Evolutionary conservation across 352 stramenopile species (phyloP), one percentile per base, ranked within the genome.

Genomic region (Lagenidium sp.): DNA sequence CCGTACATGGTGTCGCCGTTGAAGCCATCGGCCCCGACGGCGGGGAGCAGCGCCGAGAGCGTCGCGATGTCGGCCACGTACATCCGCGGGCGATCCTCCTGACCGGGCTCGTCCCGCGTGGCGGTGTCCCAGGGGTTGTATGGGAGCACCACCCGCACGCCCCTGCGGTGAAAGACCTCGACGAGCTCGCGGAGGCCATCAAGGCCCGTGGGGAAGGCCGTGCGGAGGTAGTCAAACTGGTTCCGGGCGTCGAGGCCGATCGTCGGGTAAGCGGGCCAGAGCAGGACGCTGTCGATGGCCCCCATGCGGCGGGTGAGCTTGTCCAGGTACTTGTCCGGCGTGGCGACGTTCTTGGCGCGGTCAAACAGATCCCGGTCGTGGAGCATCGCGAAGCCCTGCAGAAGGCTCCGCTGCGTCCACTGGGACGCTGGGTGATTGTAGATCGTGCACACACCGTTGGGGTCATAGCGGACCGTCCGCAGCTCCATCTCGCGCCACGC

Each of bases 1-100:
- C 79, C 82, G 47, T 85, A 91, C 75, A 95, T 90, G 13, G 82
- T 95, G 62, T 95, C 82, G 7, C 79, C 82, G 44, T 95, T 95
- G 46, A 95, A 85, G 16, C 70, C 82, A 36, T 95, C 82, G 16
- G 67, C 74, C 16, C 65, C 50, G 5, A 77, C 44, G 31, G 61
- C 54, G 0, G 53, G 37, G 0, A 88, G 15, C 16, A 85, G 38
- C 23, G 58, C 38, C 13, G 60, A 46, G 36, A 91, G 50, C 20
- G 51, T 78, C 4, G 53, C 44, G n/a, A 89, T 78, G 41, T 93
- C 80, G 8, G 75, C 77, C 21, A 32, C 58, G 50, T 93, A 89
- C 66, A 83, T 87, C 19, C 77, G 72, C 26, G 85, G 71, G 1
- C 40, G 49, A 35, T 68, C 60, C 29, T 85, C 70, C 2, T 68